A percentile compares a stretch with the other conserved stretches of the same genome.
These are phyloP conservation scores for Fusarium pininemorale DNA, from an alignment of 2,329 filamentous ascomycete species.

Conservation along the genomic window DNA sequence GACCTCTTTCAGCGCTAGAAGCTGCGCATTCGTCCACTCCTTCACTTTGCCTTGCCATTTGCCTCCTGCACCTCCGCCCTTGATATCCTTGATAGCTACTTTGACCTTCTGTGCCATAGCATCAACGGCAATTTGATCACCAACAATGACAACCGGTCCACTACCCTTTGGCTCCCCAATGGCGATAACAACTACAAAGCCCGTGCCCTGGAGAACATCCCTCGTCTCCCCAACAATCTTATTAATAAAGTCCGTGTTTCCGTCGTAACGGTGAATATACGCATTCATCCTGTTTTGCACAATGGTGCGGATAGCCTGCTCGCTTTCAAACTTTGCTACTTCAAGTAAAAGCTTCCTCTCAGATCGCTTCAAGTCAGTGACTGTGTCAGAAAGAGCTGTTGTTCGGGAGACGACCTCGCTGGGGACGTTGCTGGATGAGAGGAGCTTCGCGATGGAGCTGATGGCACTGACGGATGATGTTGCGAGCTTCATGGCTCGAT, in stretches of 20 bases:
- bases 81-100: conserved; percentile 34
- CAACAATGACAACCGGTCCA: conserved; percentile 41
- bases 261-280: conserved; percentile 39
- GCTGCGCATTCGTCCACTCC: conserved; percentile 39
- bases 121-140: conserved; percentile 36
- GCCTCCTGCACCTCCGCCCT: conserved; percentile 42
- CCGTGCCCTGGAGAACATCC: conserved; percentile 24
- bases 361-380: conserved; percentile 31
- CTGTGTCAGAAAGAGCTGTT: conserved; percentile 17
- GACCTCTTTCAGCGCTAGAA: conserved; percentile 33
- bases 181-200: conserved; percentile 36
- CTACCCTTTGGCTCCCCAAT: conserved; percentile 38
- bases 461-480: conserved; percentile 37
- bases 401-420: conserved; percentile 34
- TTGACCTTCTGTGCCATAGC: conserved; percentile 26
- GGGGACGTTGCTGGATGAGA: conserved; percentile 37
- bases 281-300: conserved; percentile 32
- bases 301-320: conserved; percentile 21
- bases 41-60: conserved; percentile 48
- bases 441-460: conserved; percentile 36
- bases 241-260: conserved; percentile 45
- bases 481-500: conserved; percentile 41
- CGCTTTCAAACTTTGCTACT: conserved; percentile 43
- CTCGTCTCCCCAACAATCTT: conserved; percentile 38
- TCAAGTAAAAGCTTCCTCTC: conserved; percentile 44